A percentile compares a stretch with the other conserved stretches of the same genome.
These are phyloP conservation scores for Blumeriella jaapii DNA, from an alignment of 2,329 filamentous ascomycete genomes.

Conservation along the genomic window DNA sequence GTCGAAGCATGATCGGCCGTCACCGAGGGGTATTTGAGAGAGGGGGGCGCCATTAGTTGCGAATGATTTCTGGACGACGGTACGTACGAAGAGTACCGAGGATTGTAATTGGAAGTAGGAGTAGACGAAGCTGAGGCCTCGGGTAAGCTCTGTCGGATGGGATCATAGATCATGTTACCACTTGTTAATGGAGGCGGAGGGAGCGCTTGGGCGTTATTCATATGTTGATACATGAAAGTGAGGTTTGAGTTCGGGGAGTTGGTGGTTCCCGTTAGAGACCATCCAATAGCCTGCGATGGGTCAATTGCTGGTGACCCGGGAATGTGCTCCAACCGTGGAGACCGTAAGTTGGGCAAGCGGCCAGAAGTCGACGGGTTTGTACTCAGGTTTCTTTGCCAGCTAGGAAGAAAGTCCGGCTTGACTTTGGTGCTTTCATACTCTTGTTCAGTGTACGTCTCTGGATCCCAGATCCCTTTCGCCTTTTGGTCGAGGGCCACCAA, in stretches of 20 bases:
- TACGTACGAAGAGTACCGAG: slow-evolving; percentile 36
- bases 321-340: slow-evolving; percentile 35
- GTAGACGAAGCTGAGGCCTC: slow-evolving; percentile 34
- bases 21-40: slow-evolving; percentile 26
- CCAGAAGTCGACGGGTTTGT: slow-evolving; percentile 14
- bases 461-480: slow-evolving; percentile 76
- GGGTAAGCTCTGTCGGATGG: slow-evolving; percentile 43
- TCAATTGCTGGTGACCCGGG: slow-evolving; percentile 36
- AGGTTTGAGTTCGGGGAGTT: slow-evolving; percentile 77
- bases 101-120: slow-evolving; percentile 31
- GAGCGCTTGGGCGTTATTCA: slow-evolving; percentile 12
- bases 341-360: slow-evolving; percentile 26
- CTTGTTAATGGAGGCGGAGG: slow-evolving; percentile 35
- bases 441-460: slow-evolving; percentile 53
- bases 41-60: slow-evolving; percentile 23
- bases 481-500: slow-evolving; percentile 79
- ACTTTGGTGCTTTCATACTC: slow-evolving; percentile 63
- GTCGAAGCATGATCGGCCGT: slow-evolving; percentile 29
- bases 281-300: slow-evolving; percentile 54
- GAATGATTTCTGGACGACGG: slow-evolving; percentile 10
- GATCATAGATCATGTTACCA: slow-evolving; percentile 49
- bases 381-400: slow-evolving; percentile 24
- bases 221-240: slow-evolving; percentile 55
- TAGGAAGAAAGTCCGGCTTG: slow-evolving; percentile 33
- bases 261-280: slow-evolving; percentile 78